Evolutionary conservation across 2,329 filamentous ascomycete genomes (phyloP), one percentile per base, ranked within the genome.

Genomic region (Diaporthe citrichinensis): DNA sequence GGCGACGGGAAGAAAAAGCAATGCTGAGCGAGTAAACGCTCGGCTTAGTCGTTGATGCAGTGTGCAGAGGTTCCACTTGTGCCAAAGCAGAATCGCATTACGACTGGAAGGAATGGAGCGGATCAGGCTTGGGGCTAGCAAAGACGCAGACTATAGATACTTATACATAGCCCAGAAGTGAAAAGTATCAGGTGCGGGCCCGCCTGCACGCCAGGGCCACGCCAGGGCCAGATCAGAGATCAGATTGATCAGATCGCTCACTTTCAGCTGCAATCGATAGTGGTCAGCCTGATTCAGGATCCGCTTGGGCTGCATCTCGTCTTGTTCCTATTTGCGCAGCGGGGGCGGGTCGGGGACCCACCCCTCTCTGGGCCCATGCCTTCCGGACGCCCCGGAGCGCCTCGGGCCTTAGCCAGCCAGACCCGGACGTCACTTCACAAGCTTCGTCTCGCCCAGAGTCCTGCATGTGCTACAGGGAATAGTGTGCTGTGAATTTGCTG

Each of bases 241-340:
- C 65, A 53, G 46, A 53, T 53, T 39, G 31, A 69, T 69, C 65
- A 69, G 65, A 69, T 69, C 65, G 65, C 65, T 55, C 65, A 41
- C 65, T 55, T 28, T 39, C 65, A 53, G 46, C 65, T 53, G 46
- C 65, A 68, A 28, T 53, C 46, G 34, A 68, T 53, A 68, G 65
- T 68, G 62, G 65, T 12, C 65, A 68, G 46, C 46, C 62, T 28
- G 5, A 51, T n/a, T 36, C 28, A n/a, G 28, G 61, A 67, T 49
- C 61, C 44, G 61, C 61, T 34, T 17, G 62, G 62, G 62, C 62
- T 23, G 25, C 62, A 23, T 51, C 10, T 67, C 31, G 23, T n/a
- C 44, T 28, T 15, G 20, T 28, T 61, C 36, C 58, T 61, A 61
- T 61, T 61, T 61, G 58, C 36, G 36, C 36, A 15, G 36, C 23